These are phyloP conservation scores for Cyclotella distinguenda DNA, from an alignment of 108 stramenopile genomes.

Conservation along the genomic window DNA sequence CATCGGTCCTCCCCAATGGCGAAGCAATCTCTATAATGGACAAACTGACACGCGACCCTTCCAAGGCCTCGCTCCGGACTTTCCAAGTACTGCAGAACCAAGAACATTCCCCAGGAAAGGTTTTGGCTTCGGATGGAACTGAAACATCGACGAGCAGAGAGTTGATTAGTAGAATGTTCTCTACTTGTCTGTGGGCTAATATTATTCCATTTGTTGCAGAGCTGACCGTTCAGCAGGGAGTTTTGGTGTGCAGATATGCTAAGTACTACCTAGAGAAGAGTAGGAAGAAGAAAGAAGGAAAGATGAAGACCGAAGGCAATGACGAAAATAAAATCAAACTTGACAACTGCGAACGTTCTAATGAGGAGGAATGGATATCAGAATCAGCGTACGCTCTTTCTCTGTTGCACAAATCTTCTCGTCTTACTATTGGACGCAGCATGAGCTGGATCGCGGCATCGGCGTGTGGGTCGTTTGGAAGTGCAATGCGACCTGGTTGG, in stretches of 20 bases:
- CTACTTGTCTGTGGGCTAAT: conserved; percentile 52
- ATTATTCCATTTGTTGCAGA: conserved; percentile 51
- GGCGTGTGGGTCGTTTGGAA: conserved; percentile 38
- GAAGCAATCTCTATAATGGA: conserved; percentile 43
- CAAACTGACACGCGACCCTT: conserved; percentile 51
- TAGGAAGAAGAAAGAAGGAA: conserved; percentile 23
- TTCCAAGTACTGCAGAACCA: conserved; percentile 35
- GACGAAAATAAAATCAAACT: background rate
- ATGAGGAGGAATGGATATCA: conserved; percentile 19
- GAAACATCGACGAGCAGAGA: conserved; percentile 39
- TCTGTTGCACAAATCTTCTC: conserved; percentile 26
- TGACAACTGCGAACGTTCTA: background rate
- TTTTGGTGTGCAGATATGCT: conserved; percentile 46
- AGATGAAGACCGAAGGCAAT: background rate
- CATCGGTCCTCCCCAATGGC: conserved; percentile 12
- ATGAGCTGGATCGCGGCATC: conserved; percentile 44
- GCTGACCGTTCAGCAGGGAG: conserved; percentile 47
- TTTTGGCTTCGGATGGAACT: conserved; percentile 31
- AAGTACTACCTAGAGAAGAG: conserved; percentile 40
- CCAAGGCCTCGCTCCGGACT: conserved; percentile 34
- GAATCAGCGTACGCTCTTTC: conserved; percentile 42
- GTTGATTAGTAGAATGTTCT: conserved; percentile 40
- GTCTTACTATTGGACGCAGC: conserved; percentile 26
- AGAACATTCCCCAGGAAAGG: conserved; percentile 40
- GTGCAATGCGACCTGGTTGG: conserved; percentile 43